Base-by-base conservation (phyloP, 2,329 filamentous ascomycete genomes). In the Albifimbria verrucaria region DNA sequence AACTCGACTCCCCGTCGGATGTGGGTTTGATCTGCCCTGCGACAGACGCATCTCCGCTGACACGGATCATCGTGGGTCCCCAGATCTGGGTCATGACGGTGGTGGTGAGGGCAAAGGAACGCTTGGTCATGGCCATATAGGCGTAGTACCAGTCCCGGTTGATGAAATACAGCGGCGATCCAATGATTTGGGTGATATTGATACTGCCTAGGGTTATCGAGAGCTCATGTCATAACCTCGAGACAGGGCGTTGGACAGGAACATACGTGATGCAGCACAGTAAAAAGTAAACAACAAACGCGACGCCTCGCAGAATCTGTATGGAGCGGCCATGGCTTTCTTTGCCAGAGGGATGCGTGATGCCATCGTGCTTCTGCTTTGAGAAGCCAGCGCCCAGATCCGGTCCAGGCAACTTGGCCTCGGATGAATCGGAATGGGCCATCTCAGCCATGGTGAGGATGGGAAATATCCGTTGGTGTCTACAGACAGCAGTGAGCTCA, bases 81-180 rank as follows among this genome's bases (percentile, higher is more conserved):
- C 90, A 96, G 77, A 89, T 89, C 64, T 93, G 85, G 15, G 90
- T 95, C 76, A 93, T 85, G 44, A 87, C 88, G 20, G 88, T 92
- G 57, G 87, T 85, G 44, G 91, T 74, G 17, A 95, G 79, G 36
- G 88, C 89, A 68, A 95, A 95, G 2, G 83, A 89, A 65, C 90
- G 84, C 70, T 96, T 96, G 11, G 90, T 94, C 68, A 91, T 81
- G 41, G 90, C 85, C 83, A 96, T 95, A 73, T 91, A 95, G 57
- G 86, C 82, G 70, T 95, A 89, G 75, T 90, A 96, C 65, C 89
- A 82, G 45, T 90, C 86, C 53, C 83, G 83, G 67, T 91, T 88
- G 63, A 91, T 75, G 56, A 86, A 80, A 67, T 94, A 94, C 47
- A 96, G 72, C 2, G 90, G 90, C 1, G 83, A 72, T 28, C 91